phyloP scores from a whole-genome alignment of 345 rosid species.

The Salix suchowensis region DNA sequence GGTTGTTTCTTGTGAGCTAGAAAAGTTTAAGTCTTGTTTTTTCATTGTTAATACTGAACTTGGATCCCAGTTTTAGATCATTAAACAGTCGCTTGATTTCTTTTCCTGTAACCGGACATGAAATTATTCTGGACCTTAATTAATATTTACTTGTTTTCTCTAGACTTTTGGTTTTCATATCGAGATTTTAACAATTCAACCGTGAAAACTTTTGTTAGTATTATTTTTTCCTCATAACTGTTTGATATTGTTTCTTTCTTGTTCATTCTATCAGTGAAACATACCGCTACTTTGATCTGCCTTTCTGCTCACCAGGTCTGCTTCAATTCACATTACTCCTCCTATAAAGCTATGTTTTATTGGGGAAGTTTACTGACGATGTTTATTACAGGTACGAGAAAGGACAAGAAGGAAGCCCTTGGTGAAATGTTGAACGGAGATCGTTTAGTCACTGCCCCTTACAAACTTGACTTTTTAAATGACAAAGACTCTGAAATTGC shows the following conservation, averaged over 20 bases:
- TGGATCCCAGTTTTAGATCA: not conserved
- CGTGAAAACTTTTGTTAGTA: not conserved
- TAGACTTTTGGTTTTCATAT: not conserved
- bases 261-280: slow-evolving; percentile 15
- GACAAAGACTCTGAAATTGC: slow-evolving; percentile 20
- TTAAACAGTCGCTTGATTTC: not conserved
- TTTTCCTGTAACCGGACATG: not conserved
- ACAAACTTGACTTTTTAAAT: slow-evolving; percentile 21
- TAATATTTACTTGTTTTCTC: not conserved
- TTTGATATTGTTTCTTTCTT: not conserved
- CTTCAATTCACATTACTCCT: not conserved
- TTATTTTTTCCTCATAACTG: not conserved
- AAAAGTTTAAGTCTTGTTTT: not conserved
- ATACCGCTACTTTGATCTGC: slow-evolving; percentile 17
- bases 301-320: slow-evolving; percentile 13
- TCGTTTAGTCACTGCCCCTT: slow-evolving; percentile 28
- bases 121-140: not conserved
- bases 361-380: not conserved
- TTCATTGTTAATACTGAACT: not conserved
- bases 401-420: slow-evolving; percentile 30
- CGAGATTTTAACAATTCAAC: not conserved
- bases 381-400: slow-evolving; percentile 13
- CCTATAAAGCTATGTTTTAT: not conserved
- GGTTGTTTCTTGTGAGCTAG: not conserved
- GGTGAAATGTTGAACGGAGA: slow-evolving; percentile 34